These are phyloP conservation scores for Naganishia vishniacii DNA, from an alignment of 768 basidiomycete genomes.

Conservation along the genomic window DNA sequence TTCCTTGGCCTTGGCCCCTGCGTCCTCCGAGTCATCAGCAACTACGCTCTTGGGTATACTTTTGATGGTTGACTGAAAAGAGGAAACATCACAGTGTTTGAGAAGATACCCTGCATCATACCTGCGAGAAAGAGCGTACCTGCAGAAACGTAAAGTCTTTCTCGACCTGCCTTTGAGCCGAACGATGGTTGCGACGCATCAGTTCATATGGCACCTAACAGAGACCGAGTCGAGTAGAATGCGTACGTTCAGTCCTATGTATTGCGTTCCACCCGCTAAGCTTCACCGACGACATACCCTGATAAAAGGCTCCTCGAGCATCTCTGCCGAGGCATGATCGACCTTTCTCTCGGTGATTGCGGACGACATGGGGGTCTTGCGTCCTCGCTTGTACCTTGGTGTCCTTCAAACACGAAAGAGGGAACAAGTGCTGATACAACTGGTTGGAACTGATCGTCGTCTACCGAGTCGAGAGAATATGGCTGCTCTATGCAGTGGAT, in stretches of 20 bases:
- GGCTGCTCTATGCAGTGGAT: too few relatives aligned
- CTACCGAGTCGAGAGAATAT: too few relatives aligned
- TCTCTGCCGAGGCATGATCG: constrained; percentile 25
- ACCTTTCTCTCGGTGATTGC: constrained; percentile 20
- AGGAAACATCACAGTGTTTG: too few relatives aligned
- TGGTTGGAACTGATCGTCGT: too few relatives aligned
- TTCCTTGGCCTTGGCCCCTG: constrained; percentile 24
- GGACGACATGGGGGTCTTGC: background rate
- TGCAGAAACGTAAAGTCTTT: constrained; percentile 46
- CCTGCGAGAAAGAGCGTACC: constrained; percentile 25
- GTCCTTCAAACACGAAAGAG: background rate
- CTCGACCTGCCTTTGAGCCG: constrained; percentile 47
- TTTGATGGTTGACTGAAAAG: constrained; percentile 1
- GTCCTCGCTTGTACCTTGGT: background rate
- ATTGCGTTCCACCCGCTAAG: too few relatives aligned
- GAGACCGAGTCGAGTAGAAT: background rate
- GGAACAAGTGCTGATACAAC: too few relatives aligned
- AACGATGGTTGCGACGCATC: constrained; percentile 41
- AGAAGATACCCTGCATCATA: background rate
- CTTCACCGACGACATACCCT: too few relatives aligned
- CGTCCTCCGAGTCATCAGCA: constrained; percentile 24
- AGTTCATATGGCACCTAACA: constrained; percentile 45
- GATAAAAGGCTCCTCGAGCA: constrained; percentile 46
- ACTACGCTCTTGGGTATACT: constrained; percentile 17
- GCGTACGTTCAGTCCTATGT: background rate